phyloP scores from a whole-genome alignment of 225 moss, liverwort and hornwort species.

The Straminergon stramineum region DNA sequence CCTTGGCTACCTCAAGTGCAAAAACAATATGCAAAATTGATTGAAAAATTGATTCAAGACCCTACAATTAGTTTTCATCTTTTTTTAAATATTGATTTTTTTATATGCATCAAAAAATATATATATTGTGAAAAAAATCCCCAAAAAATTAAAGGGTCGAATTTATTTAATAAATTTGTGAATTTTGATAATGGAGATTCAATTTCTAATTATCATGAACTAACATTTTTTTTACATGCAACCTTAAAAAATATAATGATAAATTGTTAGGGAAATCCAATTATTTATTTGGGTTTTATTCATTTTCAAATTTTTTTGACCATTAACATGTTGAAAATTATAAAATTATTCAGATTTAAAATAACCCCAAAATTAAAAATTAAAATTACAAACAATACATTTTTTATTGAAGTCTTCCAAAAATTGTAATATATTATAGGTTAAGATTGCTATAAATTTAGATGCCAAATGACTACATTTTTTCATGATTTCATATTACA shows the following conservation, averaged over 20 bases:
- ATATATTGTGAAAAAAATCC: background rate
- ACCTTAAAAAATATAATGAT: no score
- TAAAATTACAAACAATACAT: background rate
- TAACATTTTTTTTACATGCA: background rate
- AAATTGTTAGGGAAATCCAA: background rate
- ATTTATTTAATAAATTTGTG: background rate
- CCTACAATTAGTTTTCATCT: no score
- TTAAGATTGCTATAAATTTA: background rate
- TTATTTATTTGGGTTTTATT: background rate
- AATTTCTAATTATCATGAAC: background rate
- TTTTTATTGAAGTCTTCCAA: no score
- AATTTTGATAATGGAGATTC: background rate
- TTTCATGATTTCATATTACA: background rate
- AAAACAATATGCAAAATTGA: background rate
- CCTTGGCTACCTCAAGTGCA: background rate
- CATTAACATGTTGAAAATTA: background rate
- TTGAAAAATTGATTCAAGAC: background rate
- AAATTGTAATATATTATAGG: background rate
- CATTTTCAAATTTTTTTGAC: background rate
- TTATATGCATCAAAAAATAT: background rate
- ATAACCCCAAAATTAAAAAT: background rate
- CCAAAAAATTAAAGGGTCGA: background rate
- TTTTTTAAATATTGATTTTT: background rate
- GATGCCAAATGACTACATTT: background rate
- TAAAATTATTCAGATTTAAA: no score